Evolutionary conservation across 176 grass and related monocot genomes (phyloP).

Genomic region (Oryza meridionalis): DNA sequence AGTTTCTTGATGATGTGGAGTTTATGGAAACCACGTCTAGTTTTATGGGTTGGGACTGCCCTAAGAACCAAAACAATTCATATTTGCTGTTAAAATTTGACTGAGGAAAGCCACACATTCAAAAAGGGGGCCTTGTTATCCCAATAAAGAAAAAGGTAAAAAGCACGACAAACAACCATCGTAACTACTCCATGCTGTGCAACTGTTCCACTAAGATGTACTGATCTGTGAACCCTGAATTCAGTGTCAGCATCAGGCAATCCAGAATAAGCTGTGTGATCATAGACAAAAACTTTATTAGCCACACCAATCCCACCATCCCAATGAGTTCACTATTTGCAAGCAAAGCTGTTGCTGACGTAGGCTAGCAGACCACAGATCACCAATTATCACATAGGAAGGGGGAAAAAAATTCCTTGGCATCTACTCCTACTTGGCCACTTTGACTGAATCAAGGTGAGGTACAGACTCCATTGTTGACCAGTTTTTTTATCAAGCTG

Average conservation of each 20-base stretch:
- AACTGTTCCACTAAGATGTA: slow-evolving; percentile 26
- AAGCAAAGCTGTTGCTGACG: slow-evolving; percentile 5
- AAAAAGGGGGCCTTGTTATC: not conserved
- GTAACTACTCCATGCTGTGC: slow-evolving; percentile 11
- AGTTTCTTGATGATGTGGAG: too few relatives aligned
- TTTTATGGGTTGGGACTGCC: too few relatives aligned
- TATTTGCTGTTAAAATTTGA: not conserved
- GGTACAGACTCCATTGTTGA: slow-evolving; percentile 9
- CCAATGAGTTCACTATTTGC: not conserved
- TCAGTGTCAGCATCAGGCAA: not conserved
- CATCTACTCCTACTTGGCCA: not conserved
- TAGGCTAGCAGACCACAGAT: not conserved
- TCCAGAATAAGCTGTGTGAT: not conserved
- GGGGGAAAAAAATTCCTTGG: not conserved
- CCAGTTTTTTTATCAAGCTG: not conserved
- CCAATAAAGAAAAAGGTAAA: not conserved
- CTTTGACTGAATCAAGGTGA: not conserved
- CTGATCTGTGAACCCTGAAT: not conserved
- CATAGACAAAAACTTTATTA: not conserved
- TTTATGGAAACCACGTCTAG: too few relatives aligned
- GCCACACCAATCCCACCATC: not conserved
- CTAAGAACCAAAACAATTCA: not conserved
- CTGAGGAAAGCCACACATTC: not conserved
- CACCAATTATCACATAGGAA: not conserved
- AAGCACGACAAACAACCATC: not conserved